These are phyloP conservation scores for Populus euphratica DNA, from an alignment of 345 rosid species.

Conservation along the genomic window DNA sequence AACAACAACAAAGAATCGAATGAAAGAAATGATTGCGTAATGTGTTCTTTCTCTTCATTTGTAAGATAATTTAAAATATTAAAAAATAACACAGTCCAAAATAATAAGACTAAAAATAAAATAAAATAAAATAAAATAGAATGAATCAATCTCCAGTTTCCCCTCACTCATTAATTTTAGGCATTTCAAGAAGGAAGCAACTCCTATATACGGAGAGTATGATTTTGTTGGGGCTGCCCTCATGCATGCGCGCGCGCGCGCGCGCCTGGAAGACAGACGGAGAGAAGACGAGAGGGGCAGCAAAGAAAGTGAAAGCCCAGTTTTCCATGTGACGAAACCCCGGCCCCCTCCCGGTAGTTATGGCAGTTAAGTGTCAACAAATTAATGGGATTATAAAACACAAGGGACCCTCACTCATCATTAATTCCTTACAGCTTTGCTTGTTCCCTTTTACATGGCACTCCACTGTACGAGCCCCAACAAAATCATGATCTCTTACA, in stretches of 20 bases:
- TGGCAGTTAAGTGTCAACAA: conserved; percentile 30
- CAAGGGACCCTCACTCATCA: not conserved
- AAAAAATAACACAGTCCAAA: not conserved
- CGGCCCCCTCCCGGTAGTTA: conserved; percentile 23
- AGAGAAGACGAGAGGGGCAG: not conserved
- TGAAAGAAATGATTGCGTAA: not conserved
- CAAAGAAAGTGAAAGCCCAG: not conserved
- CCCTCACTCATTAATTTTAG: not conserved
- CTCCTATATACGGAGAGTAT: not conserved
- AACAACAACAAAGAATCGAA: too few relatives aligned
- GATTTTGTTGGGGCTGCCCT: not conserved
- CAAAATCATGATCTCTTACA: too few relatives aligned
- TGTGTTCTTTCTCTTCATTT: not conserved
- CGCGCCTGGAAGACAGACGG: not conserved
- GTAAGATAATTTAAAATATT: not conserved
- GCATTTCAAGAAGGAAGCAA: not conserved
- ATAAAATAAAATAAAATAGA: not conserved
- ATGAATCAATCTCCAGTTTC: not conserved
- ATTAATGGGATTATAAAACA: not conserved
- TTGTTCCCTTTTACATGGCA: too few relatives aligned
- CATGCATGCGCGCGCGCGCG: not conserved
- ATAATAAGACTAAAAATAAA: not conserved
- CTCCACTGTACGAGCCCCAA: too few relatives aligned
- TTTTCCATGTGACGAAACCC: conserved; percentile 8
- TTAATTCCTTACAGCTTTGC: not conserved